These are phyloP conservation scores for Vanilla planifolia DNA, from an alignment of 106 monocot species.

Conservation along the genomic window DNA sequence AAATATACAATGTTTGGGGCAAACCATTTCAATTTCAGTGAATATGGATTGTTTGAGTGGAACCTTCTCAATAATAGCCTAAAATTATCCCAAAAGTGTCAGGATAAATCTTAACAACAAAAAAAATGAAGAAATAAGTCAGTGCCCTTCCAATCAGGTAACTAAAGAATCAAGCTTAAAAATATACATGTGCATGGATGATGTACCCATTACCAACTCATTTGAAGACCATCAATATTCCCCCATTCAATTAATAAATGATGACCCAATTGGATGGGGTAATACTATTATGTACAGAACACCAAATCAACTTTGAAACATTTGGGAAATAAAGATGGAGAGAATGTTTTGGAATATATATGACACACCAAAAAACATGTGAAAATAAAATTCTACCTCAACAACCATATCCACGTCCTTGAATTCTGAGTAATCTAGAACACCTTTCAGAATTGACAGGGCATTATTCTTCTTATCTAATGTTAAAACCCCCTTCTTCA, in stretches of 20 bases:
- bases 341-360: too few species aligned
- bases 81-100: conserved; percentile 5
- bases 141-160: neutral
- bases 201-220: neutral
- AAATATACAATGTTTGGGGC: conserved; percentile 71
- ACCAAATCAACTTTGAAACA: too few species aligned
- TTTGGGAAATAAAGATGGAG: too few species aligned
- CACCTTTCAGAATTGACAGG: conserved; percentile 59
- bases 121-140: neutral
- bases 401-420: conserved; percentile 87
- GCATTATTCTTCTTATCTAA: conserved; percentile 56
- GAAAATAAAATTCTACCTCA: conserved; percentile 47
- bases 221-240: neutral
- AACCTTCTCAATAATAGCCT: conserved; percentile 87
- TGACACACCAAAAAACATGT: too few species aligned
- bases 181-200: neutral
- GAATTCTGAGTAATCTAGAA: conserved; percentile 72
- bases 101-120: neutral
- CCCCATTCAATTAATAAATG: neutral
- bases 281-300: too few species aligned
- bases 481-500: conserved; percentile 62
- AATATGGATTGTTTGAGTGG: conserved; percentile 88
- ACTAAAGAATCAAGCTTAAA: neutral
- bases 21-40: conserved; percentile 66
- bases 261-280: too few species aligned